Percentiles rank a stretch among this genome's conserved stretches.
phyloP scores from a whole-genome alignment of 2,329 filamentous ascomycete genomes.

The Elsinoe batatas region DNA sequence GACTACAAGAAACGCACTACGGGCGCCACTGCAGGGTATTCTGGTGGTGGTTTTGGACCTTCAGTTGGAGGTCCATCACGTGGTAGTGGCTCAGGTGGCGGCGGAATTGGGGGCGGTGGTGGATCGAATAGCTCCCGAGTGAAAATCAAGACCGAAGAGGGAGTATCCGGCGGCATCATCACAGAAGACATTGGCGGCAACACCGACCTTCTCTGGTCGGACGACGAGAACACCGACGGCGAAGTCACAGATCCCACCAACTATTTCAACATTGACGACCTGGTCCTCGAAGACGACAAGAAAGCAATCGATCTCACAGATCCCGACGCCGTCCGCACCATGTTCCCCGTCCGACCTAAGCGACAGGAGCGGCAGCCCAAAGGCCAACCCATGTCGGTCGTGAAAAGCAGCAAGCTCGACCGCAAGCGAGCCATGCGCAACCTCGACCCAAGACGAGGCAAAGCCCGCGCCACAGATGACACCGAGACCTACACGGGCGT shows the following conservation, averaged over 20 bases:
- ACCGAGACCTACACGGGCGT: constrained; percentile 35
- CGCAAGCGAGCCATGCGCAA: constrained; percentile 12
- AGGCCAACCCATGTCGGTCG: constrained; percentile 2
- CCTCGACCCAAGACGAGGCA: constrained; percentile 25
- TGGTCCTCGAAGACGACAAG: constrained; percentile 37
- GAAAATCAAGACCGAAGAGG: constrained; percentile 28
- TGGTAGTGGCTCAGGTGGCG: constrained; percentile 17
- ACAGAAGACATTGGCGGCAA: constrained; percentile 31
- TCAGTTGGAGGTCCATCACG: background rate
- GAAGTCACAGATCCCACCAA: constrained; percentile 24
- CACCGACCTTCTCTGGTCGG: constrained; percentile 35
- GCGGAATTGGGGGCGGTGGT: constrained; percentile 14
- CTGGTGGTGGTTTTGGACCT: constrained; percentile 6
- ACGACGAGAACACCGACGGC: constrained; percentile 40
- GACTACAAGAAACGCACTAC: constrained; percentile 13
- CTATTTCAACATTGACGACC: constrained; percentile 45
- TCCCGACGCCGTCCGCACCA: constrained; percentile 15
- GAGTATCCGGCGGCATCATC: constrained; percentile 16
- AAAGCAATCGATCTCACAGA: constrained; percentile 17
- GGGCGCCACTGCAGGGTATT: background rate
- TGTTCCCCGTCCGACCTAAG: background rate
- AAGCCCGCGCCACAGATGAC: constrained; percentile 31
- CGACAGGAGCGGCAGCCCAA: background rate
- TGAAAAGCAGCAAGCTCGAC: constrained; percentile 11
- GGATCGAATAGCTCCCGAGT: constrained; percentile 18